A percentile compares a stretch with the other conserved stretches of the same genome.
phyloP scores from a whole-genome alignment of 140 eudicot species.

The Stevia rebaudiana region DNA sequence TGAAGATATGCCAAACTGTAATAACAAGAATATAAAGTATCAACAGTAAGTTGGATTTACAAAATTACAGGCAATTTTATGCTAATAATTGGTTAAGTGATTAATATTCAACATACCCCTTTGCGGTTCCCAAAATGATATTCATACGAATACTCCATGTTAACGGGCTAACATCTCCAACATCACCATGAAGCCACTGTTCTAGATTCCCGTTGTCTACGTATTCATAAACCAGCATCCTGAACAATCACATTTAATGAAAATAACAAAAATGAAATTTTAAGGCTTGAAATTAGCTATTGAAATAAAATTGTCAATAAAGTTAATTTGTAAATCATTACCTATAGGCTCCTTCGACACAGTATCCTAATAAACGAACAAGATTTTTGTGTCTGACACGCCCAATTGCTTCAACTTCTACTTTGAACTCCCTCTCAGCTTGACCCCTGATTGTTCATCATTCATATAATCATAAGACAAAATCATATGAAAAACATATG shows the following conservation, averaged over 20 bases:
- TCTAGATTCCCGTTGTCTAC: constrained; percentile 91
- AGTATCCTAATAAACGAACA: constrained; percentile 76
- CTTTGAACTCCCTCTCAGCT: constrained; percentile 89
- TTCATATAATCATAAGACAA: constrained; percentile 12
- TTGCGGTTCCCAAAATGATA: constrained; percentile 77
- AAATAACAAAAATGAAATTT: background rate
- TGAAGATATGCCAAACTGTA: constrained; percentile 90
- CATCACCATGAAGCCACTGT: constrained; percentile 98
- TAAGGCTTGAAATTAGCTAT: background rate
- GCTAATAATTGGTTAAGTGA: background rate
- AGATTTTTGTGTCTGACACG: constrained; percentile 91
- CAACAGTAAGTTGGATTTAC: constrained; percentile 2
- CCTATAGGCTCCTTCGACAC: constrained; percentile 98
- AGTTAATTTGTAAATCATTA: constrained; percentile 17
- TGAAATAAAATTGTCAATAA: background rate
- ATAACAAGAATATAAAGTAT: constrained; percentile 6
- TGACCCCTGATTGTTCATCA: constrained; percentile 61
- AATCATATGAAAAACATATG: background rate
- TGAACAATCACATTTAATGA: constrained; percentile 17
- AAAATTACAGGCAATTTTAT: background rate
- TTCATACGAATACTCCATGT: constrained; percentile 85
- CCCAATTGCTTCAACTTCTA: constrained; percentile 91
- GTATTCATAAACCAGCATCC: constrained; percentile 93
- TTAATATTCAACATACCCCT: constrained; percentile 46
- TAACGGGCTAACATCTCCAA: constrained; percentile 80